Conservation (phyloP, 2,329 filamentous ascomycete genomes). For the Teratosphaeria pseudoeucalypti region DNA sequence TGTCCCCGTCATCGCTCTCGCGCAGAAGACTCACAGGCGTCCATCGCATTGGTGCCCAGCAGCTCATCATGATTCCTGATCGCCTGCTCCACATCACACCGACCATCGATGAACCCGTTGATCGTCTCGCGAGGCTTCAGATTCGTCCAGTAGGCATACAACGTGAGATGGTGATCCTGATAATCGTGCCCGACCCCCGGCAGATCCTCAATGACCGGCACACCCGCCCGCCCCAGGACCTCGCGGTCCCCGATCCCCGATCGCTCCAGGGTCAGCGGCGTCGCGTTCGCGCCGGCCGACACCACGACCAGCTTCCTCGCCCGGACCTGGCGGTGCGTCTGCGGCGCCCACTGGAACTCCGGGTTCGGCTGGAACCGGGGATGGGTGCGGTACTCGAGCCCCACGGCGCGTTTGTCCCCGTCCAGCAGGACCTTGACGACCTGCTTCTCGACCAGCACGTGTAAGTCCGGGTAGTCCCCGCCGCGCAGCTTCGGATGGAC, state of each 20-base stretch:
- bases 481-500: constrained; percentile 43
- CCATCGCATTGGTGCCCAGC: constrained; percentile 49
- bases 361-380: constrained; percentile 32
- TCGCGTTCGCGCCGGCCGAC: constrained; percentile 42
- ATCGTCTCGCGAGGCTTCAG: constrained; percentile 40
- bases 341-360: constrained; percentile 25
- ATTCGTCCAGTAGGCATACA: constrained; percentile 43
- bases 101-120: constrained; percentile 43
- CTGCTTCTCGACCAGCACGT: constrained; percentile 47
- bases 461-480: constrained; percentile 46
- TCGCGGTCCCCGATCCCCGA: constrained; percentile 49
- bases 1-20: not conserved
- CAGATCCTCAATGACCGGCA: constrained; percentile 37
- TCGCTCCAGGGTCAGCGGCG: constrained; percentile 49
- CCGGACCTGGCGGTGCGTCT: constrained; percentile 32
- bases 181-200: constrained; percentile 45
- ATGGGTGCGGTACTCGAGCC: constrained; percentile 45
- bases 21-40: constrained; percentile 28
- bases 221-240: constrained; percentile 36
- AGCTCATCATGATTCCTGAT: constrained; percentile 39
- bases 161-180: constrained; percentile 46
- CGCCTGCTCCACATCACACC: constrained; percentile 36
- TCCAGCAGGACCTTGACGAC: constrained; percentile 37
- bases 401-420: constrained; percentile 41
- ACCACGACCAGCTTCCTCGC: constrained; percentile 47